A percentile compares a stretch with the other conserved stretches of the same genome.
Conservation (phyloP, 1,139 yeast species). For the Hemisphaericaspora lyxosophila region DNA sequence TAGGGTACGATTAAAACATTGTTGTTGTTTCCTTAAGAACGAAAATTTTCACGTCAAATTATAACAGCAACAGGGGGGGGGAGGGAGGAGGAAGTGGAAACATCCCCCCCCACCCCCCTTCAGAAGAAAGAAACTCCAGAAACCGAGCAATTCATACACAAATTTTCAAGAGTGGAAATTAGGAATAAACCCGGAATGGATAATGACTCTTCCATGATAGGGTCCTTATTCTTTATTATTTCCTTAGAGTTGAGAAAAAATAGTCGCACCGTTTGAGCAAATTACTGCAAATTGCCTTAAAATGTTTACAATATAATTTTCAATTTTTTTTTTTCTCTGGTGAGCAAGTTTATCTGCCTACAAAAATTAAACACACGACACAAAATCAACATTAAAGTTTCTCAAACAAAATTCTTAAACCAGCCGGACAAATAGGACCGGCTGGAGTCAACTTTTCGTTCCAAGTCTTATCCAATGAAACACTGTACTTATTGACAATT, state of each 20-base stretch:
- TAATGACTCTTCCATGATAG: too few species aligned
- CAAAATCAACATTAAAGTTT: background rate
- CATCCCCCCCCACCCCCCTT: too few species aligned
- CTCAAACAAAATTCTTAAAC: conserved; percentile 17
- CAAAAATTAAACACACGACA: background rate
- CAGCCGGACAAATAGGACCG: conserved; percentile 28
- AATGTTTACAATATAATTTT: background rate
- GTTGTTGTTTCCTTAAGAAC: too few species aligned
- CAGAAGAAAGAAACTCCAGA: too few species aligned
- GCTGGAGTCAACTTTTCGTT: conserved; percentile 51
- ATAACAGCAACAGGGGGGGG: too few species aligned
- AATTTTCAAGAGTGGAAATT: too few species aligned
- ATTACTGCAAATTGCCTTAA: conserved; percentile 4
- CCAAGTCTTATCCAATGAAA: conserved; percentile 47
- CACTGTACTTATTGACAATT: conserved; percentile 33
- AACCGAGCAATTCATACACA: too few species aligned
- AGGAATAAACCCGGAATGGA: background rate
- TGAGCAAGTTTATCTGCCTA: background rate
- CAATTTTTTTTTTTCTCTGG: conserved; percentile 1
- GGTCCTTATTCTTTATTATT: background rate
- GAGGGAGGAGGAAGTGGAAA: too few species aligned
- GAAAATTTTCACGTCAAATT: too few species aligned
- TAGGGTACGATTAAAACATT: too few species aligned
- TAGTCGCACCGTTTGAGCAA: conserved; percentile 1
- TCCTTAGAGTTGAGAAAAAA: background rate